phyloP scores from a whole-genome alignment of 352 stramenopile genomes.

The Phytophthora boehmeriae region DNA sequence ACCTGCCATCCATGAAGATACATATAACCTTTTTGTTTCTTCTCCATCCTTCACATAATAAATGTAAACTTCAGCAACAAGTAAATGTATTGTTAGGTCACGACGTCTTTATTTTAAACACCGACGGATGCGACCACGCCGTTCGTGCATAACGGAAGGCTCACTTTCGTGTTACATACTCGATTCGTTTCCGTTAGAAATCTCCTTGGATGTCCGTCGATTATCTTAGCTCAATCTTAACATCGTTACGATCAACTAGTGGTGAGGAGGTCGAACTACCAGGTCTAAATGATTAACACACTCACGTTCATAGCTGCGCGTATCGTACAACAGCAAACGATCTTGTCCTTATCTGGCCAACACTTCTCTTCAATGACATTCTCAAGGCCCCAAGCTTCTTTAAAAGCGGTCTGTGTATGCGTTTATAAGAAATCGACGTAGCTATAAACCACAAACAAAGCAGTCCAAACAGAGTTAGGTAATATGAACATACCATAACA shows the following conservation, averaged over 20 bases:
- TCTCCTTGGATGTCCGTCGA: conserved; percentile 19
- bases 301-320: conserved; percentile 78
- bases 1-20: no score
- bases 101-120: conserved; percentile 29
- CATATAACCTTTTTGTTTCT: conserved; percentile 16
- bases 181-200: conserved; percentile 36
- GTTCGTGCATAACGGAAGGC: conserved; percentile 38
- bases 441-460: conserved; percentile 31
- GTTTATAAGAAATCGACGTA: conserved; percentile 62
- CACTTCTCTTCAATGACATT: conserved; percentile 96
- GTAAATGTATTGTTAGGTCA: conserved; percentile 3
- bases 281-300: conserved; percentile 71
- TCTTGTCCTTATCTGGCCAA: conserved; percentile 94
- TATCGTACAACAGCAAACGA: conserved; percentile 88
- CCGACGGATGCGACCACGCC: conserved; percentile 25
- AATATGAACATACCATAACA: background rate
- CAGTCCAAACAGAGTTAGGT: background rate
- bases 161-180: conserved; percentile 26
- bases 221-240: conserved; percentile 25
- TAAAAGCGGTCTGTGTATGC: conserved; percentile 90
- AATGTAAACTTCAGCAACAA: background rate
- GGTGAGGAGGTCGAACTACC: conserved; percentile 32
- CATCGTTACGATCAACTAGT: conserved; percentile 5
- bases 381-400: conserved; percentile 94
- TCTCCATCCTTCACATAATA: conserved; percentile 25